phyloP scores from a whole-genome alignment of 495 filamentous ascomycete genomes.

The Neurospora africana region DNA sequence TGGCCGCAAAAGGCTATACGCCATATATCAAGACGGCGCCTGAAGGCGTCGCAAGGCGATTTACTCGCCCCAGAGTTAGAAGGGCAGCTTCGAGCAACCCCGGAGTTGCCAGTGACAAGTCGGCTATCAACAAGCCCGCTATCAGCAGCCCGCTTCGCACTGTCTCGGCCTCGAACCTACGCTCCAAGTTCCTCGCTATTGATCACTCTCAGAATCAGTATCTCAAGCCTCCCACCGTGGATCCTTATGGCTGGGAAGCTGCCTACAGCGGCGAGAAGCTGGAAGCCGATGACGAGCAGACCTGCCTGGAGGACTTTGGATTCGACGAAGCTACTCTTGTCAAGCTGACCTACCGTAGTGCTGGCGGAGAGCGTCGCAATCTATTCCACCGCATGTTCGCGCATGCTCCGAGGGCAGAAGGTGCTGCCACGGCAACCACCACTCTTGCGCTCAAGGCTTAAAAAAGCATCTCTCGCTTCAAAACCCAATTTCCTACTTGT shows the following conservation, averaged over 20 bases:
- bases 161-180: conserved; percentile 33
- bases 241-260: conserved; percentile 41
- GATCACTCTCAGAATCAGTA: conserved; percentile 4
- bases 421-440: not conserved
- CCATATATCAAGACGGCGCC: conserved; percentile 13
- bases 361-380: conserved; percentile 25
- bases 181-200: conserved; percentile 20
- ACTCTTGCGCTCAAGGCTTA: not conserved
- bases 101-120: conserved; percentile 2
- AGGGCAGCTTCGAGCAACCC: conserved; percentile 3
- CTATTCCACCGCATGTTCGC: conserved; percentile 37
- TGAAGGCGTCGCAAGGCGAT: conserved; percentile 14
- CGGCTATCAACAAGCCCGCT: conserved; percentile 5
- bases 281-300: conserved; percentile 17
- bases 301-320: not conserved
- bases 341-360: conserved; percentile 12
- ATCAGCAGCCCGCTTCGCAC: conserved; percentile 12
- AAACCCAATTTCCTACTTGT: not conserved
- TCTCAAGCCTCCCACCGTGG: conserved; percentile 20
- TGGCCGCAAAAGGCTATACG: conserved; percentile 42
- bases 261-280: conserved; percentile 16
- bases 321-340: not conserved
- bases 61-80: conserved; percentile 19
- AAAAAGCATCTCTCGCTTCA: not conserved
- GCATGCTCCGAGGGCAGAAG: conserved; percentile 7